These are phyloP conservation scores for Phialophora verrucosa DNA, from an alignment of 2,329 filamentous ascomycete genomes.

Conservation along the genomic window DNA sequence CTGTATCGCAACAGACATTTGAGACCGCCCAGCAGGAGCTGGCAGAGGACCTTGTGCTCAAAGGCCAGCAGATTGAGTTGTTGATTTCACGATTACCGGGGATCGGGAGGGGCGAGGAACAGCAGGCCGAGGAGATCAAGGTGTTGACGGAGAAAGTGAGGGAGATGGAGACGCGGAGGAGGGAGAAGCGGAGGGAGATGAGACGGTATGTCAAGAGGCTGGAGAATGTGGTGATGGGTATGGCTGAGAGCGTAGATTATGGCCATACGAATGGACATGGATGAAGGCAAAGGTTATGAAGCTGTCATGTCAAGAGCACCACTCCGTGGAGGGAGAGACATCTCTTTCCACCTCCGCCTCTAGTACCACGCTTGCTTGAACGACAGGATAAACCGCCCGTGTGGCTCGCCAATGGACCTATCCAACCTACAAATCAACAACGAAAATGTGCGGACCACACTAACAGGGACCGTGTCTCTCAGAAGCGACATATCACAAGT, in stretches of 20 bases:
- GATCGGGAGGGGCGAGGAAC: constrained; percentile 51
- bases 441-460: not conserved
- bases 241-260: constrained; percentile 37
- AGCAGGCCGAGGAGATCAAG: constrained; percentile 53
- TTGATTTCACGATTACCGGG: constrained; percentile 55
- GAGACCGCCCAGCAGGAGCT: constrained; percentile 53
- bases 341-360: not conserved
- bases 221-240: constrained; percentile 46
- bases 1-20: constrained; percentile 52
- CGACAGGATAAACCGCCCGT: constrained; percentile 1
- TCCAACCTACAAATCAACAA: constrained; percentile 16
- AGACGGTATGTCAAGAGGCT: constrained; percentile 48
- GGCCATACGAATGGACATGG: constrained; percentile 19
- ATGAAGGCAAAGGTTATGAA: constrained; percentile 7
- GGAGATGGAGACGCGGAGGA: constrained; percentile 51
- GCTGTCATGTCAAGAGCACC: not conserved
- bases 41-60: constrained; percentile 56
- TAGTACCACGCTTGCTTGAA: constrained; percentile 10
- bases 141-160: constrained; percentile 53
- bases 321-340: not conserved
- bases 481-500: not conserved
- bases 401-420: not conserved
- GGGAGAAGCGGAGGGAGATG: constrained; percentile 51
- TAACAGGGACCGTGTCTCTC: not conserved
- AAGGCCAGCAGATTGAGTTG: constrained; percentile 59